Evolutionary conservation across 768 basidiomycete species (phyloP), one percentile per base, ranked within the genome.

Genomic region (Thelephora aurantiotincta): DNA sequence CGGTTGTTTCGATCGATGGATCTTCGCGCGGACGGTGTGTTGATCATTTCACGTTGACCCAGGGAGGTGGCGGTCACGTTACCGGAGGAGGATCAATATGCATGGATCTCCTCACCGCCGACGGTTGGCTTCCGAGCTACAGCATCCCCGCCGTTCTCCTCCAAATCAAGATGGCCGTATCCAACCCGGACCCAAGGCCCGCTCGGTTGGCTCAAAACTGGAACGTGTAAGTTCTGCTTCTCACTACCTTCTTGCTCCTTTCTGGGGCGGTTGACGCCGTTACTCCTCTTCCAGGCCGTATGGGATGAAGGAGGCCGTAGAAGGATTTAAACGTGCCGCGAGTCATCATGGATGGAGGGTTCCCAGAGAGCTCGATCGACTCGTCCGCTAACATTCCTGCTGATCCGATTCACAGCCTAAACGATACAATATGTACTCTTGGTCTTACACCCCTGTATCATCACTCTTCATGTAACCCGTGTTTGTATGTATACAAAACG

Each of bases 51-150:
- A 30, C 9, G 26, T 30, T 4, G 9, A 30, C 34, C 43, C 35
- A 64, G 45, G 82, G 82, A 14, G 82, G 81, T 2, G 81, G 82
- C 6, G 82, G 80, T 0, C 77, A 82, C 60, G 65, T 84, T 36
- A 82, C 80, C 16, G 73, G 70, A 53, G 80, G 77, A 11, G 82
- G 81, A 1, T 80, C 78, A 3, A 81, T 84, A 44, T 84, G 82
- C 54, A 82, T 84, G 80, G 81, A 83, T 57, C 63, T 82, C 6
- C 61, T 82, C 44, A 80, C 78, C 1, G 67, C 77, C 0, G 75
- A 79, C 50, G 80, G 78, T 75, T 82, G 81, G 76, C 72, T 82
- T 35, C 80, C 80, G 1, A 78, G 75, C 51, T 80, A 82, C 52
- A 78, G 67, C 47, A 63, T 71, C 26, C 59, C 69, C 2, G 63